phyloP scores from a whole-genome alignment of 2,329 filamentous ascomycete genomes.

The Fusarium brachygibbosum region DNA sequence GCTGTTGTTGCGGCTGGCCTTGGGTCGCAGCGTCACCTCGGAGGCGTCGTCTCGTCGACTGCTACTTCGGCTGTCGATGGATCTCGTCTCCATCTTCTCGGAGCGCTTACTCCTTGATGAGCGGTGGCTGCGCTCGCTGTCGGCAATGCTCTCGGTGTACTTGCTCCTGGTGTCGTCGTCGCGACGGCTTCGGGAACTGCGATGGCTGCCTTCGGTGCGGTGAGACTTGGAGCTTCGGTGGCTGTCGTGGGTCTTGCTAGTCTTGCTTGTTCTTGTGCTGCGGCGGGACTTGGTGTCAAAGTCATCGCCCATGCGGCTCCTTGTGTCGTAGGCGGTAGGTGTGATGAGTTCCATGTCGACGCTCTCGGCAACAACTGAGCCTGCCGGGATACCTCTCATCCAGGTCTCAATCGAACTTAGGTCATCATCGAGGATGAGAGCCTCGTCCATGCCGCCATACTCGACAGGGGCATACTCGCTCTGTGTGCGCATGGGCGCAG shows the following conservation, averaged over 20 bases:
- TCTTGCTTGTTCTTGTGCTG: constrained; percentile 52
- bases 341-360: constrained; percentile 71
- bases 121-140: constrained; percentile 54
- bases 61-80: constrained; percentile 54
- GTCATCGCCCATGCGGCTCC: constrained; percentile 54
- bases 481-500: constrained; percentile 47
- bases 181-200: constrained; percentile 47
- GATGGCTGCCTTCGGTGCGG: constrained; percentile 49
- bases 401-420: constrained; percentile 71
- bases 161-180: constrained; percentile 40
- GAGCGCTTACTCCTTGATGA: constrained; percentile 53
- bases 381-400: constrained; percentile 68
- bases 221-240: constrained; percentile 48
- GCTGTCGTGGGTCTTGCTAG: constrained; percentile 49
- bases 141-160: constrained; percentile 55
- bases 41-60: constrained; percentile 51
- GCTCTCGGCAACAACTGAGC: constrained; percentile 59
- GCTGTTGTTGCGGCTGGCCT: constrained; percentile 60
- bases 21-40: constrained; percentile 60
- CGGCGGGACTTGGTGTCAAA: constrained; percentile 56
- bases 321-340: constrained; percentile 65
- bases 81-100: constrained; percentile 51
- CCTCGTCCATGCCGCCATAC: constrained; percentile 63
- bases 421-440: constrained; percentile 69
- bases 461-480: constrained; percentile 50